Evolutionary conservation across 371 early-diverging fungal species (phyloP).

Genomic region (Mortierella sp.): DNA sequence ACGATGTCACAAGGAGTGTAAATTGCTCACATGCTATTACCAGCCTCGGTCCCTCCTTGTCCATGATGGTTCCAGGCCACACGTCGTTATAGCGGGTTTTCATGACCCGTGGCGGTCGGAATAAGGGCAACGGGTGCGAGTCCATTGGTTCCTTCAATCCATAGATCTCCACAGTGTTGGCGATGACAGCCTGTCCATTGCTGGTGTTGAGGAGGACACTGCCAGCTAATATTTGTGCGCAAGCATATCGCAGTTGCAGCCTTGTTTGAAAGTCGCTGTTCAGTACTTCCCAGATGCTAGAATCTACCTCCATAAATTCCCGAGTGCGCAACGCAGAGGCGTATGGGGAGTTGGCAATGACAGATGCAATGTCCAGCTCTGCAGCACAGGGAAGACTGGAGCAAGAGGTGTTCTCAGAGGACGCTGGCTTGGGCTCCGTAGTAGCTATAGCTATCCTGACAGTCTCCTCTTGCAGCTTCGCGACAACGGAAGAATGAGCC

Average conservation of each 20-base stretch:
- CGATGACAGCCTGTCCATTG: constrained; percentile 41
- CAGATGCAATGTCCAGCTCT: too few relatives aligned
- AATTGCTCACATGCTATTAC: constrained; percentile 18
- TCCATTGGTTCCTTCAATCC: constrained; percentile 37
- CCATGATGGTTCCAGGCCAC: constrained; percentile 7
- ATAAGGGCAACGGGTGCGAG: constrained; percentile 14
- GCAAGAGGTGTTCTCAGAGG: too few relatives aligned
- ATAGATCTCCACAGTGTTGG: constrained; percentile 49
- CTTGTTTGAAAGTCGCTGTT: constrained; percentile 8
- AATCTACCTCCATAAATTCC: neutral
- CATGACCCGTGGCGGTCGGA: constrained; percentile 1
- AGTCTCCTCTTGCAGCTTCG: too few relatives aligned
- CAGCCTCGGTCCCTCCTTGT: constrained; percentile 15
- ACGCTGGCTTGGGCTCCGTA: too few relatives aligned
- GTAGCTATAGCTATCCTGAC: too few relatives aligned
- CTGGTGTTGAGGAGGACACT: constrained; percentile 24
- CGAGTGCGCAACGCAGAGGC: neutral
- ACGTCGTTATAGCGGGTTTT: constrained; percentile 11
- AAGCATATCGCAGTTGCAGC: constrained; percentile 4
- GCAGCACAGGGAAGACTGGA: too few relatives aligned
- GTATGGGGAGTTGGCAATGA: neutral
- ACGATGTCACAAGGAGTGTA: constrained; percentile 16
- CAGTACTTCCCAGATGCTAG: neutral
- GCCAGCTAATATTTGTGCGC: constrained; percentile 22
- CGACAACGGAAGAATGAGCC: too few relatives aligned